Evolutionary conservation across 164 flowering plant species (phyloP).

Genomic region (Tetrastigma voinierianum): DNA sequence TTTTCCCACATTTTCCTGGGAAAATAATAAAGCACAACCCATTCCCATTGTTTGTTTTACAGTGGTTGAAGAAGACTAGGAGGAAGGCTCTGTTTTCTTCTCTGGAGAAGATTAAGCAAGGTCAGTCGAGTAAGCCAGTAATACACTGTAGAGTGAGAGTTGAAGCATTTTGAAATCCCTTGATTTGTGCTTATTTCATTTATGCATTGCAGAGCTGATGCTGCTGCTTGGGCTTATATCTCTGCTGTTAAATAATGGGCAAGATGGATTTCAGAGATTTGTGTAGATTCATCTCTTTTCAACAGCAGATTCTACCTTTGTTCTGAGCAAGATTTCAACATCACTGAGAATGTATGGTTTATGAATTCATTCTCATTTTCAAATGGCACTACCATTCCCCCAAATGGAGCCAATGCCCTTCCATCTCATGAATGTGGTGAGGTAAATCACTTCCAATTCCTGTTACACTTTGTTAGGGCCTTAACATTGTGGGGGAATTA

Average conservation of each 20-base stretch:
- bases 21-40: too few species aligned
- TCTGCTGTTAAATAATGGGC: slow-evolving; percentile 82
- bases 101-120: slow-evolving; percentile 89
- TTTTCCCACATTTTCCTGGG: neutral
- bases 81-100: slow-evolving; percentile 83
- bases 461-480: neutral
- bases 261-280: slow-evolving; percentile 75
- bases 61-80: slow-evolving; percentile 88
- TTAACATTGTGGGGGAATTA: neutral
- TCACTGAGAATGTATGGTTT: slow-evolving; percentile 18
- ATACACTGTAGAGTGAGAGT: neutral
- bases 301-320: slow-evolving; percentile 71
- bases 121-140: slow-evolving; percentile 25
- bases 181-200: neutral
- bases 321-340: slow-evolving; percentile 46
- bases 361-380: slow-evolving; percentile 17
- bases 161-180: neutral
- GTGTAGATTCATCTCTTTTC: slow-evolving; percentile 81
- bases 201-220: slow-evolving; percentile 67
- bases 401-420: slow-evolving; percentile 23
- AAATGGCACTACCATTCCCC: slow-evolving; percentile 43
- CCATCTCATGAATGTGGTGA: slow-evolving; percentile 55
- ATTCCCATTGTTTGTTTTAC: slow-evolving; percentile 17
- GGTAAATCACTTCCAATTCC: slow-evolving; percentile 36
- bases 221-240: slow-evolving; percentile 96